A percentile compares a stretch with the other conserved stretches of the same genome.
Evolutionary conservation across 148 eudicot genomes (phyloP).

Genomic region (Dianthus caryophyllus): DNA sequence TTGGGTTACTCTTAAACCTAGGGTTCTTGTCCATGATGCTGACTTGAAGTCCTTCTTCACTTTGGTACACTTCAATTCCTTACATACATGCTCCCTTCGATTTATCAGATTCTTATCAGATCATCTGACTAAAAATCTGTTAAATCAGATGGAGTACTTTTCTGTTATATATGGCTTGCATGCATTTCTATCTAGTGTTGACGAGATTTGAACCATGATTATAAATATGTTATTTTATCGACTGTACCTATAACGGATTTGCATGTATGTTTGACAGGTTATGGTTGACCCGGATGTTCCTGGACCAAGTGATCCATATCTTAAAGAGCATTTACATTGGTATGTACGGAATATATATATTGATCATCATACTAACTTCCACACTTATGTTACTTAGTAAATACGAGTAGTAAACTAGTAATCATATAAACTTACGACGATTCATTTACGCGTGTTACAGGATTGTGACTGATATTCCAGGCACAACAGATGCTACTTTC

Average conservation of each 20-base stretch:
- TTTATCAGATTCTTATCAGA: too few species aligned
- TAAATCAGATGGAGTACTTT: too few species aligned
- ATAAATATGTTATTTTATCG: background rate
- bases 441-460: slow-evolving; percentile 29
- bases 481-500: slow-evolving; percentile 79
- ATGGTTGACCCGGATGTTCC: slow-evolving; percentile 97
- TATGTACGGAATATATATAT: slow-evolving; percentile 30
- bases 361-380: too few species aligned
- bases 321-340: slow-evolving; percentile 94
- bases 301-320: slow-evolving; percentile 97
- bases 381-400: too few species aligned
- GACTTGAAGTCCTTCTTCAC: slow-evolving; percentile 47
- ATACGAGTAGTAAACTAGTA: too few species aligned
- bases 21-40: slow-evolving; percentile 41
- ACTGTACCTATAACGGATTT: background rate
- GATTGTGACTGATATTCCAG: slow-evolving; percentile 86
- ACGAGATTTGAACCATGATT: background rate
- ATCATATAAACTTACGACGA: too few species aligned
- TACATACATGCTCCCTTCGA: too few species aligned
- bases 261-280: slow-evolving; percentile 8
- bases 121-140: too few species aligned
- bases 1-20: slow-evolving; percentile 35
- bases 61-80: slow-evolving; percentile 37
- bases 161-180: too few species aligned
- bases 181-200: background rate